Evolutionary conservation across 2,329 filamentous ascomycete genomes (phyloP).

Genomic region (Aquanectria penicillioides): DNA sequence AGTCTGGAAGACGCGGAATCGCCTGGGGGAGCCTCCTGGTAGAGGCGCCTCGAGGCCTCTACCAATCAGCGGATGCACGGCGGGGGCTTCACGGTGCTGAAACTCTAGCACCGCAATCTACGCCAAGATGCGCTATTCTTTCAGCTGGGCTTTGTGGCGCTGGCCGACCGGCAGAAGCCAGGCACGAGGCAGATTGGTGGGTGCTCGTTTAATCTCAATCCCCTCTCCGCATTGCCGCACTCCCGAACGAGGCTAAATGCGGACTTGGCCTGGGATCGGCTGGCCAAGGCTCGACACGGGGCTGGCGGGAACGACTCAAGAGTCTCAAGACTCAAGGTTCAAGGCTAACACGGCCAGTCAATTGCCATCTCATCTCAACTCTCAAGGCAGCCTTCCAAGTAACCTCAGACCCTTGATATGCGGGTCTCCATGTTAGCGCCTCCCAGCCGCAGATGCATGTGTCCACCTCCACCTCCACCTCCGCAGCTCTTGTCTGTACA

Average conservation of each 20-base stretch:
- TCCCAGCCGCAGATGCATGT: neutral
- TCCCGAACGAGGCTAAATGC: constrained; percentile 1
- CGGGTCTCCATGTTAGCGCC: constrained; percentile 1
- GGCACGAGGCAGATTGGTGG: constrained; percentile 26
- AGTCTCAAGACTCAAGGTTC: neutral
- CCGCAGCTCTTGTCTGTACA: no score
- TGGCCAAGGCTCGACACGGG: no score
- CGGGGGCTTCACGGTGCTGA: constrained; percentile 8
- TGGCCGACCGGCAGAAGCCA: constrained; percentile 9
- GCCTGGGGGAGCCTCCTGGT: no score
- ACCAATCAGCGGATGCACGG: no score
- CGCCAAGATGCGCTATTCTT: constrained; percentile 34
- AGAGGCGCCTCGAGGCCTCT: no score
- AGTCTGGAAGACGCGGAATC: neutral
- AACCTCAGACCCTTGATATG: neutral
- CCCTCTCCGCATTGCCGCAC: constrained; percentile 3
- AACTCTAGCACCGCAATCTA: neutral
- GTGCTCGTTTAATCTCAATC: constrained; percentile 11
- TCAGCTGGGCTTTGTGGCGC: constrained; percentile 39
- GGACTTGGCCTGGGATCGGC: no score
- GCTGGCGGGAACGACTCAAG: neutral
- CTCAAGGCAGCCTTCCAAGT: neutral
- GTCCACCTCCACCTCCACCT: no score
- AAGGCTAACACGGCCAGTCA: neutral
- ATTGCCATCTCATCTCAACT: neutral